These are phyloP conservation scores for Pelargonium myrrhifolium DNA, from an alignment of 441 rosid genomes.

Conservation along the genomic window DNA sequence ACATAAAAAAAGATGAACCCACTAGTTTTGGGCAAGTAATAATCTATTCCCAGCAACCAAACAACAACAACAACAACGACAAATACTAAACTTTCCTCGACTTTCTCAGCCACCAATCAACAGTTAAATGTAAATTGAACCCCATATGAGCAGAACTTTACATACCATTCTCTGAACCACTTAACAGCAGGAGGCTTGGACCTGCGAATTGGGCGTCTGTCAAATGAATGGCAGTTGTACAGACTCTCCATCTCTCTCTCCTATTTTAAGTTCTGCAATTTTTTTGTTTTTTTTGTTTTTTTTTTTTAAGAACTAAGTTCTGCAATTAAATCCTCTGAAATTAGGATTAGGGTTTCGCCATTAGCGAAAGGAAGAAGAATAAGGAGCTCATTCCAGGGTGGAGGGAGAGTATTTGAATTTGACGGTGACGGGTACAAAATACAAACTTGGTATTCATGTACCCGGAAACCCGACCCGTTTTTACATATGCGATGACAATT, in stretches of 20 bases:
- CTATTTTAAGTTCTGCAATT: neutral
- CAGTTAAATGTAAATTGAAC: neutral
- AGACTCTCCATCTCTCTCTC: constrained; percentile 36
- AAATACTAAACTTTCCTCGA: neutral
- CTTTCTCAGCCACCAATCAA: constrained; percentile 5
- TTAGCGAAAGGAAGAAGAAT: neutral
- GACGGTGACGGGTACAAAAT: neutral
- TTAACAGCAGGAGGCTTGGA: constrained; percentile 69
- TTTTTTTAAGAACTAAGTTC: no score
- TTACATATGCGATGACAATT: no score
- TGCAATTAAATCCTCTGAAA: neutral
- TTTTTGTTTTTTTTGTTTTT: no score
- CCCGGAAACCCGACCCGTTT: no score
- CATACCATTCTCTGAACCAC: constrained; percentile 75
- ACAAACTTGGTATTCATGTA: no score
- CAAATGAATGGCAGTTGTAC: constrained; percentile 49
- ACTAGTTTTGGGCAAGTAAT: neutral
- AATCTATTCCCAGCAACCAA: neutral
- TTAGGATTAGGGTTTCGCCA: constrained; percentile 6
- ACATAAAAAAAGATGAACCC: neutral
- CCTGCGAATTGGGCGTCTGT: constrained; percentile 59
- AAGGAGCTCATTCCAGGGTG: neutral
- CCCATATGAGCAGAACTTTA: neutral
- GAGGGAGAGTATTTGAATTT: neutral
- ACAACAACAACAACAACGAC: neutral